Conservation (phyloP, 108 stramenopile species). For the Conticribra guillardii region DNA sequence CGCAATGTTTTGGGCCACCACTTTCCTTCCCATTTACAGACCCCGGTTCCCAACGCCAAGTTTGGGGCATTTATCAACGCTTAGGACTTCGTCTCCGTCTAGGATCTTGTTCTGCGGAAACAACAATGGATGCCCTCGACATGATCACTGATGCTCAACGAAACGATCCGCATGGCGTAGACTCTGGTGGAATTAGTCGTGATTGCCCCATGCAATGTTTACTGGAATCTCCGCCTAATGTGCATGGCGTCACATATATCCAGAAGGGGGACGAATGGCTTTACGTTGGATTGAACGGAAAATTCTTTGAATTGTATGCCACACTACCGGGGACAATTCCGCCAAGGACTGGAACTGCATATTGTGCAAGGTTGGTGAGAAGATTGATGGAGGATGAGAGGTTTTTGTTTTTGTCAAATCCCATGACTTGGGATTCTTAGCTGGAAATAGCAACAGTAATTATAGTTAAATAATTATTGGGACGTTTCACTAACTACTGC, state of each 20-base stretch:
- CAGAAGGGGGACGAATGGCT: constrained; percentile 63
- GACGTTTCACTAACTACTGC: no score
- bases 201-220: constrained; percentile 63
- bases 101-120: constrained; percentile 68
- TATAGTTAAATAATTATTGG: no score
- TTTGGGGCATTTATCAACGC: constrained; percentile 74
- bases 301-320: constrained; percentile 73
- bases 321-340: constrained; percentile 45
- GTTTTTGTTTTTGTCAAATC: constrained; percentile 62
- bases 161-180: constrained; percentile 16
- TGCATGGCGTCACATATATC: constrained; percentile 70
- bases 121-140: constrained; percentile 65
- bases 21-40: constrained; percentile 55
- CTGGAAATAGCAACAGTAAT: no score
- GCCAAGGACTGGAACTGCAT: constrained; percentile 58
- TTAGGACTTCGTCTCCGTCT: constrained; percentile 71
- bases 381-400: constrained; percentile 64
- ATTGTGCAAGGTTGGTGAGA: constrained; percentile 66
- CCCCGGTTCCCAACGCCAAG: constrained; percentile 39
- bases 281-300: constrained; percentile 75
- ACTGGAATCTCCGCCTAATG: constrained; percentile 68
- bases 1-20: constrained; percentile 73
- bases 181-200: constrained; percentile 40
- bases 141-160: constrained; percentile 36
- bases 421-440: constrained; percentile 58